A percentile compares a stretch with the other conserved stretches of the same genome.
Conservation (phyloP, 192 early-diverging fungal genomes). For the Backusella mclennaniae region DNA sequence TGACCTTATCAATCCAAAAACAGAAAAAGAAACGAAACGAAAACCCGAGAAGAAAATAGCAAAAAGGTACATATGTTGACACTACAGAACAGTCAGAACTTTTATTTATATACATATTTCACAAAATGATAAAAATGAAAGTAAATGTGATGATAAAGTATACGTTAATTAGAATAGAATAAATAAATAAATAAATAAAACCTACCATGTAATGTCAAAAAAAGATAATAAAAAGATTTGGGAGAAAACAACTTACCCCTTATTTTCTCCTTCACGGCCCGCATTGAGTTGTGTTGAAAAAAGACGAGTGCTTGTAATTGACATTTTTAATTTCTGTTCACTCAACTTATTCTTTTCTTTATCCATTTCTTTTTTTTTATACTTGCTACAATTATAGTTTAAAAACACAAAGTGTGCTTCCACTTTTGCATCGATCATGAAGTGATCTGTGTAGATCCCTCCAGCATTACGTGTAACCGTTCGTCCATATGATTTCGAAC, state of each 20-base stretch:
- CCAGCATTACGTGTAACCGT: background rate
- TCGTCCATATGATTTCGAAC: background rate
- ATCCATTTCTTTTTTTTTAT: background rate
- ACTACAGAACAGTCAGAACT: background rate
- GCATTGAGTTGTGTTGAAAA: background rate
- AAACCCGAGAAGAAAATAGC: no score
- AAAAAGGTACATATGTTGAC: no score
- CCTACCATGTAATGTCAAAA: background rate
- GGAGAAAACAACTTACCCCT: background rate
- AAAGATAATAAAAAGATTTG: background rate
- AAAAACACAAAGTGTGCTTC: background rate
- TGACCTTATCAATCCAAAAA: background rate
- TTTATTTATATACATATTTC: background rate
- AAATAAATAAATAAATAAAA: background rate
- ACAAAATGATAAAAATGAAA: background rate
- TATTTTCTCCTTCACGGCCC: background rate
- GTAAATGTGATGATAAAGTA: background rate
- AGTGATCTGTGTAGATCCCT: background rate
- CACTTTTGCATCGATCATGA: background rate
- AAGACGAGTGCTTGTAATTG: background rate
- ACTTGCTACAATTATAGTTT: background rate
- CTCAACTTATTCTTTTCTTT: background rate
- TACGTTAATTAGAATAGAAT: background rate
- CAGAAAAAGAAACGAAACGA: background rate
- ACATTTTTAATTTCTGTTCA: background rate